Conservation (phyloP, 2,329 filamentous ascomycete species). For the Fusarium sp. region DNA sequence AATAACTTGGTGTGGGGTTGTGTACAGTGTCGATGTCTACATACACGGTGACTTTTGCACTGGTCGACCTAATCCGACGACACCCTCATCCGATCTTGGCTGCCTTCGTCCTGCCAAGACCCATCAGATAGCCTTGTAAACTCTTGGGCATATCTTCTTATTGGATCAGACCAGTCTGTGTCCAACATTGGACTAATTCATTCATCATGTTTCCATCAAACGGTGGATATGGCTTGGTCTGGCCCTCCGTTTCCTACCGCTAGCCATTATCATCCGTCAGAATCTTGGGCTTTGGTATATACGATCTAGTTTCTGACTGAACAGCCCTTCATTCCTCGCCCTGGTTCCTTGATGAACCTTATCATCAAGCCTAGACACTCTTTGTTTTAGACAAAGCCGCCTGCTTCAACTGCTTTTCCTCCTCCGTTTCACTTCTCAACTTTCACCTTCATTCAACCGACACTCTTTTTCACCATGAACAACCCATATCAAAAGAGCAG, state of each 20-base stretch:
- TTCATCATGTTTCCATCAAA: slow-evolving; percentile 9
- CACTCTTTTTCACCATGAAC: slow-evolving; percentile 14
- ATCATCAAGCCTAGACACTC: slow-evolving; percentile 2
- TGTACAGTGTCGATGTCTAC: not conserved
- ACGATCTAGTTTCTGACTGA: not conserved
- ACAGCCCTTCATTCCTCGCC: slow-evolving; percentile 13
- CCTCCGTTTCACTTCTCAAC: not conserved
- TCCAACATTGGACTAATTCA: not conserved
- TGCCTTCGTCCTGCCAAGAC: slow-evolving; percentile 15
- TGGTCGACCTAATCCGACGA: slow-evolving; percentile 3
- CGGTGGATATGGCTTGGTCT: slow-evolving; percentile 8
- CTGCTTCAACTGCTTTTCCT: not conserved
- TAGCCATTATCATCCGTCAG: slow-evolving; percentile 7
- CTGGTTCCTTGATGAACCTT: slow-evolving; percentile 26
- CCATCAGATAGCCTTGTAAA: slow-evolving; percentile 11
- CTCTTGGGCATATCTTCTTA: not conserved
- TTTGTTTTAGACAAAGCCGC: slow-evolving; percentile 12
- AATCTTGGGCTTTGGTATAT: not conserved
- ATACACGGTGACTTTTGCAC: not conserved
- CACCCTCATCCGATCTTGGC: slow-evolving; percentile 11
- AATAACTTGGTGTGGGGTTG: slow-evolving; percentile 9
- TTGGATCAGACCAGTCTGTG: not conserved
- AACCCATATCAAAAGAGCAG: slow-evolving; percentile 28
- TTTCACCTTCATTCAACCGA: not conserved
- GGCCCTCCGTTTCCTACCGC: not conserved